Base-by-base conservation (phyloP, 495 filamentous ascomycete genomes). In the Penicillium flavigenum region DNA sequence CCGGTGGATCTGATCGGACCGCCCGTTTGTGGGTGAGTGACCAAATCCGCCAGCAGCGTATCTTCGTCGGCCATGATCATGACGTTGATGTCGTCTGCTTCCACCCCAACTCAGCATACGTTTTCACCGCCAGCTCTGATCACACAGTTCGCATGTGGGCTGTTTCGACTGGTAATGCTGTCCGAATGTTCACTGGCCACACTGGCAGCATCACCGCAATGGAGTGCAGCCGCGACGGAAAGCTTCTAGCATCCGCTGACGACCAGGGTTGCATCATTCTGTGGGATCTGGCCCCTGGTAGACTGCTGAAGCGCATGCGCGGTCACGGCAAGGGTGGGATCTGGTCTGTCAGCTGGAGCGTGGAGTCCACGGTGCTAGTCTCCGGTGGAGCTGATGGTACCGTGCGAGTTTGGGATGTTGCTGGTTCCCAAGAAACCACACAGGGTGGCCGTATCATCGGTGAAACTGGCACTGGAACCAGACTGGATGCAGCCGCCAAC, bases 101-200 rank as follows among this genome's bases (percentile, higher is more conserved):
- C 80, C 94, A 98, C 64, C 92, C 93, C 2, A 98, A 98, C 68
- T 89, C 88, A 7, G 83, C 86, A 5, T 98, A 98, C 61, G 74
- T 96, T 47, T 96, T 98, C 74, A 96, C 94, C 2, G 91, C 87
- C 0, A 91, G 88, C 48, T 86, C 80, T 45, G 94, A 98, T 71
- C 90, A 90, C 73, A 92, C 91, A 0, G 90, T 97, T 20, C 86
- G 94, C 19, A 97, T 98, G 92, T 98, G 94, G 93, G 83, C 89
- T n/a, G 78, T 96, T n/a, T 77, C 80, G 2, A 90, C 84, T 8
- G 94, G 94, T 20, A 86, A 86, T 54, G 87, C 89, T 42, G 90
- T 96, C 1, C 88, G 94, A 19, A 82, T 98, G 65, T 98, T 98
- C 68, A 92, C 88, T 4, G 95, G 94, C 19, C 95, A 98, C 59